Evolutionary conservation across 345 rosid species (phyloP), one percentile per base, ranked within the genome.

Genomic region (Eucalyptus marginata): DNA sequence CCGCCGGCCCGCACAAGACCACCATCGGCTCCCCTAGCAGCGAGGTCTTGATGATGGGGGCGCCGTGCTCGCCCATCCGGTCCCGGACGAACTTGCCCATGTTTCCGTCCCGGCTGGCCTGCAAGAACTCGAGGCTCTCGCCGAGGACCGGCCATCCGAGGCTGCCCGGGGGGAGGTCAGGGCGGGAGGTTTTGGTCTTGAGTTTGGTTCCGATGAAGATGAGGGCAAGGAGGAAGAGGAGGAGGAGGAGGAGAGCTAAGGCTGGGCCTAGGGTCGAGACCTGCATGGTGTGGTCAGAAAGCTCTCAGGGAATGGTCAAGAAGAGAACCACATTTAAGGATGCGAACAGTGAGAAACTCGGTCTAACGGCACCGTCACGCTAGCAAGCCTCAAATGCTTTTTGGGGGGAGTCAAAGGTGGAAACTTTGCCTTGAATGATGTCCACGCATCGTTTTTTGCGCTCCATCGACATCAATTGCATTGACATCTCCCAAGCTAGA

Each of bases 131-230:
- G 7, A 58, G n/a, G 46, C 89, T 71, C 86, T 87, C 90, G 29
- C 90, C 90, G 8, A 89, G 33, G 85, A 89, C 27, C 40, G 90
- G 90, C 89, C 90, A 87, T 79, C 90, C 90, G 18, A 84, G 87
- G 80, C 80, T 89, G 54, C 90, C 90, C 3, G 89, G 90, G 62
- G 90, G 90, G 36, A 89, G 89, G 64, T 87, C 87, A 10, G 68
- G 44, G 87, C 8, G 12, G 44, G 44, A 31, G 14, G 51, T 14
- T 50, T 51, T 86, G 87, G 62, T 9, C 13, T 11, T 50, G 87
- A 50, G 87, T 50, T 50, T 47, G 62, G 58, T n/a, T 27, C 87
- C 14, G 87, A 86, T 43, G 87, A 86, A 14, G 58, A 86, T 43
- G 17, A 86, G 58, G 87, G 44, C 52, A 36, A 36, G 40, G 0